A percentile compares a stretch with the other conserved stretches of the same genome.
phyloP scores from a whole-genome alignment of 495 filamentous ascomycete species.

The Tuber aestivum region DNA sequence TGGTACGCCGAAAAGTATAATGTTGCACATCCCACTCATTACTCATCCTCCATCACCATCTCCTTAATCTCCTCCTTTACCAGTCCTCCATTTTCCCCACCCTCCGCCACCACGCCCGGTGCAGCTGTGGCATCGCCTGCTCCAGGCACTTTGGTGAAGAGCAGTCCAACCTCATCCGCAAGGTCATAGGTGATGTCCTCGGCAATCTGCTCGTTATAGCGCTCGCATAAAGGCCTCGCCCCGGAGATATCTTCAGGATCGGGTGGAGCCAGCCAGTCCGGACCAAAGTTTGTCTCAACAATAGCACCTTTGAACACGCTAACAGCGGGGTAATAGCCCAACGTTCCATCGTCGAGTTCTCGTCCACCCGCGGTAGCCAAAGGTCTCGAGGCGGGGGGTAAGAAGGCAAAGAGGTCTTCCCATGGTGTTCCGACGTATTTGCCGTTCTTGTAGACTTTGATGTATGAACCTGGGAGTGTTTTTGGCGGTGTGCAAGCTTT shows the following conservation, averaged over 20 bases:
- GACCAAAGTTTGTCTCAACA: slow-evolving; percentile 85
- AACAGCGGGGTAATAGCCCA: slow-evolving; percentile 92
- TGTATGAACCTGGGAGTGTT: slow-evolving; percentile 76
- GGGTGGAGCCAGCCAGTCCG: slow-evolving; percentile 82
- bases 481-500: slow-evolving; percentile 52
- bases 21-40: not conserved
- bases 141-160: slow-evolving; percentile 57
- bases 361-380: slow-evolving; percentile 67
- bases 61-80: slow-evolving; percentile 55
- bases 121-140: slow-evolving; percentile 44
- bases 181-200: slow-evolving; percentile 91
- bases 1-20: not conserved
- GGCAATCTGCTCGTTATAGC: slow-evolving; percentile 89
- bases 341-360: slow-evolving; percentile 84
- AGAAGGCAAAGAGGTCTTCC: slow-evolving; percentile 79
- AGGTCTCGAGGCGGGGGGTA: slow-evolving; percentile 82
- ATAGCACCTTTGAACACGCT: slow-evolving; percentile 87
- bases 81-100: slow-evolving; percentile 39
- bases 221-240: slow-evolving; percentile 61
- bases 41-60: slow-evolving; percentile 58
- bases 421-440: slow-evolving; percentile 78
- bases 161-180: slow-evolving; percentile 82
- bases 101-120: slow-evolving; percentile 43
- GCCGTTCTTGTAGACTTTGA: slow-evolving; percentile 90
- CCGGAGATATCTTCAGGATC: slow-evolving; percentile 46